phyloP scores from a whole-genome alignment of 1,284 basidiomycete species.

The Tilletia indica region DNA sequence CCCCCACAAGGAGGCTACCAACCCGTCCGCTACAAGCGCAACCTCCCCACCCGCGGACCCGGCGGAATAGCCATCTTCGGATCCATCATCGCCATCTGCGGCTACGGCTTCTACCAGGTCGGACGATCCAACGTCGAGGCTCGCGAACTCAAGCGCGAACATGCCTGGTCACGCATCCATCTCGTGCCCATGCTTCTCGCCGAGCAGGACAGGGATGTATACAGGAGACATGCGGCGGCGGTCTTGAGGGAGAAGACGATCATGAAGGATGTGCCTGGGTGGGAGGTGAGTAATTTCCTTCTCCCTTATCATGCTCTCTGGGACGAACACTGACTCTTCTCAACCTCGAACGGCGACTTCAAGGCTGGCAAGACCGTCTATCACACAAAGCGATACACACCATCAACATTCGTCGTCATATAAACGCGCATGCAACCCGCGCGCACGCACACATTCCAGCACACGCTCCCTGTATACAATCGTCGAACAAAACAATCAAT shows the following conservation, averaged over 20 bases:
- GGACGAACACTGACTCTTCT: background rate
- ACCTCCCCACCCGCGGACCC: slow-evolving; percentile 87
- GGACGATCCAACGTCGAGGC: slow-evolving; percentile 87
- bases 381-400: slow-evolving; percentile 75
- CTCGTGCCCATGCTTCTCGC: slow-evolving; percentile 82
- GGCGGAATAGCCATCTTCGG: slow-evolving; percentile 82
- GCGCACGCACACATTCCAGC: background rate
- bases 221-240: slow-evolving; percentile 77
- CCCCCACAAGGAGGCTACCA: slow-evolving; percentile 91
- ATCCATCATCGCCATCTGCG: slow-evolving; percentile 78
- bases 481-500: background rate
- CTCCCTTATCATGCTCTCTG: no score
- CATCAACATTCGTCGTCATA: slow-evolving; percentile 61
- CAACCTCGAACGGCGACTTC: background rate
- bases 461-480: background rate
- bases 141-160: slow-evolving; percentile 89
- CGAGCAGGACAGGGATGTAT: slow-evolving; percentile 86
- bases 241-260: slow-evolving; percentile 80
- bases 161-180: slow-evolving; percentile 92
- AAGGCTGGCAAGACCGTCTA: slow-evolving; percentile 81
- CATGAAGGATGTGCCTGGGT: slow-evolving; percentile 91
- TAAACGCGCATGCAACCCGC: slow-evolving; percentile 23
- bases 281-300: slow-evolving; percentile 60
- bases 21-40: slow-evolving; percentile 89
- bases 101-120: slow-evolving; percentile 87